Conservation (phyloP, 768 basidiomycete species). For the Suillus hirtellus region DNA sequence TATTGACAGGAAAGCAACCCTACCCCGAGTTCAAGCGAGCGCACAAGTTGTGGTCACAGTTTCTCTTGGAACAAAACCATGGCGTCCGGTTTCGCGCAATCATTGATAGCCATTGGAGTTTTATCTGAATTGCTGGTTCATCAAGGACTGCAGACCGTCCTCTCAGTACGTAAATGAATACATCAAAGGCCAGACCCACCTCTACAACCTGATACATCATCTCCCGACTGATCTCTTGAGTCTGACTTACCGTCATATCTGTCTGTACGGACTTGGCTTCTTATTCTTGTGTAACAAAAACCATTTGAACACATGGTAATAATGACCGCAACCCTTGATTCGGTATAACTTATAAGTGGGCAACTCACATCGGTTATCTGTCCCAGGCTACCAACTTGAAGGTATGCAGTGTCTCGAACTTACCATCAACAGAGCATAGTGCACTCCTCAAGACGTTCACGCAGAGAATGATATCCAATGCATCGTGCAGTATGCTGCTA, state of each 20-base stretch:
- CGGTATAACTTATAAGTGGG: background rate
- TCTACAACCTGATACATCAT: background rate
- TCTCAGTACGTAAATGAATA: constrained; percentile 28
- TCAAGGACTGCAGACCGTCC: constrained; percentile 11
- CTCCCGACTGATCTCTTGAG: background rate
- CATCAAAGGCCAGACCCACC: constrained; percentile 17
- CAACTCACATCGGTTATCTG: too few species aligned
- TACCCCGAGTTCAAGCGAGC: constrained; percentile 12
- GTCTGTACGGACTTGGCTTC: background rate
- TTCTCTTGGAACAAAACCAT: constrained; percentile 7
- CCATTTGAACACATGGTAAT: background rate
- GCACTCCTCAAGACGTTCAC: constrained; percentile 33
- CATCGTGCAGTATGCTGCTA: constrained; percentile 43
- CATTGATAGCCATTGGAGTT: constrained; percentile 8
- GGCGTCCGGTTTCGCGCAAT: constrained; percentile 1
- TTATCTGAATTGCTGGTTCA: constrained; percentile 20
- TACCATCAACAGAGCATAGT: constrained; percentile 42
- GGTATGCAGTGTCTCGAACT: constrained; percentile 29
- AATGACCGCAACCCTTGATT: background rate
- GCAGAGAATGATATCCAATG: constrained; percentile 48
- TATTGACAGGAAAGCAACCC: constrained; percentile 2
- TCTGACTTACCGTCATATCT: background rate
- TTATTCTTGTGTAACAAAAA: background rate
- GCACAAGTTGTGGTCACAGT: constrained; percentile 13
- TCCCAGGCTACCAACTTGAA: background rate